A percentile compares a stretch with the other conserved stretches of the same genome.
These are phyloP conservation scores for Colletotrichum gloeosporioides DNA, from an alignment of 2,329 filamentous ascomycete genomes.

Conservation along the genomic window DNA sequence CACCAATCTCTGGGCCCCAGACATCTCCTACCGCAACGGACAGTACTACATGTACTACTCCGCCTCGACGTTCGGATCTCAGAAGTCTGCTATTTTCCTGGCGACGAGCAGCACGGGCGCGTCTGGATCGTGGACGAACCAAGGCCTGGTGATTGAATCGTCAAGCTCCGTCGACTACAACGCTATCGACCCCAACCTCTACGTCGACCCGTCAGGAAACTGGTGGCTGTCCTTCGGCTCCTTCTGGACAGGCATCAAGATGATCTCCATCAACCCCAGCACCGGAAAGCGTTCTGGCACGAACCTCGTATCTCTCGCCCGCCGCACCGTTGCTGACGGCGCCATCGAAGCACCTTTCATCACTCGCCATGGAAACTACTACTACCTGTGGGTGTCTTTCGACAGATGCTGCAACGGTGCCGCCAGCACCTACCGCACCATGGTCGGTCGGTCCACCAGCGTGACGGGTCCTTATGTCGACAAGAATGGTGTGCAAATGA, in stretches of 20 bases:
- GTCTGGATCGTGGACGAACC: slow-evolving; percentile 33
- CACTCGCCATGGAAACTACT: slow-evolving; percentile 30
- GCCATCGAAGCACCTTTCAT: slow-evolving; percentile 35
- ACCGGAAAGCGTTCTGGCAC: slow-evolving; percentile 29
- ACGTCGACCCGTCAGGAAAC: slow-evolving; percentile 29
- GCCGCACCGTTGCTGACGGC: slow-evolving; percentile 24
- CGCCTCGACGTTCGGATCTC: slow-evolving; percentile 31
- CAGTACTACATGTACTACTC: slow-evolving; percentile 38
- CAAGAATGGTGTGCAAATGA: slow-evolving; percentile 28
- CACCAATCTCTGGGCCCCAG: slow-evolving; percentile 54
- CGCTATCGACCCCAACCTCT: slow-evolving; percentile 34
- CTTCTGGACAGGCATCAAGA: slow-evolving; percentile 36
- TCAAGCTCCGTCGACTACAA: slow-evolving; percentile 29
- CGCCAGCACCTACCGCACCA: slow-evolving; percentile 33
- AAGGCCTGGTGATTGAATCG: slow-evolving; percentile 32
- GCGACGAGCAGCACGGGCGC: slow-evolving; percentile 33
- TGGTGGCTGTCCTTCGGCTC: slow-evolving; percentile 38
- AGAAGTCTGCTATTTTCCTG: slow-evolving; percentile 34
- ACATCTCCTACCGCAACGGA: slow-evolving; percentile 46
- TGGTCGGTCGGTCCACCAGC: slow-evolving; percentile 35
- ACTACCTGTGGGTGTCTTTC: slow-evolving; percentile 38
- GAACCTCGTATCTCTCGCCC: slow-evolving; percentile 30
- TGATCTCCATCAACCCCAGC: slow-evolving; percentile 28
- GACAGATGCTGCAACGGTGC: slow-evolving; percentile 34
- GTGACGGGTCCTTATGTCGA: slow-evolving; percentile 34